Percentiles rank a stretch among this genome's conserved stretches.
Conservation (phyloP, 345 rosid species). For the Acer negundo region DNA sequence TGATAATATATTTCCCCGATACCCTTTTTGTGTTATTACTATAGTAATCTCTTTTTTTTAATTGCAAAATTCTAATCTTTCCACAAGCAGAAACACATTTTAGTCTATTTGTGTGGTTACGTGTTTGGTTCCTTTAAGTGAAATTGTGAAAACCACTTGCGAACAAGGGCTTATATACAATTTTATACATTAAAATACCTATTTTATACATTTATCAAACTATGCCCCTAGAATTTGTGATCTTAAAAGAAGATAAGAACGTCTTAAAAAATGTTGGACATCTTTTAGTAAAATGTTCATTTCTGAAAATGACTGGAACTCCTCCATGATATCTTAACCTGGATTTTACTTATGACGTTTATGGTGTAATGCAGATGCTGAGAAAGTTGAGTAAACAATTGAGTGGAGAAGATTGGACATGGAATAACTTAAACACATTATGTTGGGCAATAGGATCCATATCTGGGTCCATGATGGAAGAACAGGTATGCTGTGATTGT, state of each 20-base stretch:
- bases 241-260: too few species aligned
- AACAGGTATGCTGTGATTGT: conserved; percentile 61
- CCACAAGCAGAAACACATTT: too few species aligned
- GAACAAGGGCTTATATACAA: too few species aligned
- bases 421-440: conserved; percentile 93
- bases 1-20: not conserved
- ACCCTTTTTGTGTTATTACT: not conserved
- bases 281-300: not conserved
- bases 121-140: too few species aligned
- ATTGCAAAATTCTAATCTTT: too few species aligned
- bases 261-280: not conserved
- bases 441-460: conserved; percentile 99
- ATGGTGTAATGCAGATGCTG: conserved; percentile 64
- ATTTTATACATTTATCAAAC: too few species aligned
- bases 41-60: not conserved
- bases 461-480: conserved; percentile 99
- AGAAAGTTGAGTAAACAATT: conserved; percentile 92
- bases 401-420: conserved; percentile 97
- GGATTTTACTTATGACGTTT: conserved; percentile 15
- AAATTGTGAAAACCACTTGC: too few species aligned
- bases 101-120: too few species aligned
- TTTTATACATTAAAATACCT: too few species aligned
- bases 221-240: too few species aligned
- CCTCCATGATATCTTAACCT: not conserved
- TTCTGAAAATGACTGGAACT: not conserved